A percentile compares a stretch with the other conserved stretches of the same genome.
These are phyloP conservation scores for Trichosporon sp. DNA, from an alignment of 1,284 basidiomycete genomes.

Conservation along the genomic window DNA sequence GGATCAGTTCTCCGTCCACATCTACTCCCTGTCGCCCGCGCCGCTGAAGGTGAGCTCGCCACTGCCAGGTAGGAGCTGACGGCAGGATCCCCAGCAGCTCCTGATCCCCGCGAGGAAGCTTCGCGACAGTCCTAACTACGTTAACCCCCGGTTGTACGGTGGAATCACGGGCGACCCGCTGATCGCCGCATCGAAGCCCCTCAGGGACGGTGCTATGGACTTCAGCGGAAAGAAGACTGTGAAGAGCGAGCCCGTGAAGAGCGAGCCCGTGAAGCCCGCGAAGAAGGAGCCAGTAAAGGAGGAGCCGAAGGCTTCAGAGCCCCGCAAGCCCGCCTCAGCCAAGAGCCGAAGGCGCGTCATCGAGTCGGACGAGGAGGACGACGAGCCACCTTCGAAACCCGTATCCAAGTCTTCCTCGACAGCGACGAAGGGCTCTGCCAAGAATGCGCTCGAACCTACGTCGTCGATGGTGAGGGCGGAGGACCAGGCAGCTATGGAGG, in stretches of 20 bases:
- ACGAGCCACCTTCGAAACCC: constrained; percentile 14
- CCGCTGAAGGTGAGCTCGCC: constrained; percentile 17
- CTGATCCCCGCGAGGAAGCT: constrained; percentile 28
- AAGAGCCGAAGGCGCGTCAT: constrained; percentile 33
- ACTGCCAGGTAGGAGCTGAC: background rate
- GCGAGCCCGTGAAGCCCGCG: background rate
- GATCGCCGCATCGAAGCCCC: constrained; percentile 12
- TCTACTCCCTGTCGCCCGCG: constrained; percentile 37
- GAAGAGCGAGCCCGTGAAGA: constrained; percentile 17
- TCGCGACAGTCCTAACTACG: constrained; percentile 24
- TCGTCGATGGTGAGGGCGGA: constrained; percentile 36
- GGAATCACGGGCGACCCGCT: constrained; percentile 36
- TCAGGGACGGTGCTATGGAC: constrained; percentile 32
- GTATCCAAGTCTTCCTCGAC: background rate
- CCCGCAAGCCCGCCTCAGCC: background rate
- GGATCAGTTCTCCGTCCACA: constrained; percentile 30
- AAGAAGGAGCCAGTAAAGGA: background rate
- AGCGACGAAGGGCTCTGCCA: constrained; percentile 5
- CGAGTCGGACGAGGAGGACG: constrained; percentile 35
- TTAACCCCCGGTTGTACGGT: constrained; percentile 31
- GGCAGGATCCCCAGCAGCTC: constrained; percentile 40
- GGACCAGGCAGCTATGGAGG: constrained; percentile 45
- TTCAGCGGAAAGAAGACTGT: constrained; percentile 19
- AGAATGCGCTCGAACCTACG: constrained; percentile 26
- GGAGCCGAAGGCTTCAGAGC: background rate